Percentiles rank a stretch among this genome's conserved stretches.
These are phyloP conservation scores for Arachnomyces sp. DNA, from an alignment of 2,329 filamentous ascomycete genomes.

Conservation along the genomic window DNA sequence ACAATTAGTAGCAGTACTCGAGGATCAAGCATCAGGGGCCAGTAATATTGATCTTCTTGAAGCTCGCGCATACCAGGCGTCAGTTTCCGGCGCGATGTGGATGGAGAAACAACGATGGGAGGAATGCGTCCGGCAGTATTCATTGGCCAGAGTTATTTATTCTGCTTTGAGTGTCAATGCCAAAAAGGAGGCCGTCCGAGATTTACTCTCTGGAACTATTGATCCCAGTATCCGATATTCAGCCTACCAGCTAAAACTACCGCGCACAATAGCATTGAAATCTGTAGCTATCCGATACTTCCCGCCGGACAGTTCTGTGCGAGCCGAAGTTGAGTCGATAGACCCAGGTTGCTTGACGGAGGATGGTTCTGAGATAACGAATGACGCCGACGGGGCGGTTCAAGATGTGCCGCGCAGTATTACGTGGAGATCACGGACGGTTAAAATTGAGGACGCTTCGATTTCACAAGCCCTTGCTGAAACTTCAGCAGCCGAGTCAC, in stretches of 20 bases:
- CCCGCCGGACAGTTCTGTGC: conserved; percentile 53
- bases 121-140: conserved; percentile 65
- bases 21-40: conserved; percentile 57
- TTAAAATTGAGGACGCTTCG: conserved; percentile 84
- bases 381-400: conserved; percentile 33
- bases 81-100: conserved; percentile 66
- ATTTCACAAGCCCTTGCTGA: conserved; percentile 77
- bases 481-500: conserved; percentile 51
- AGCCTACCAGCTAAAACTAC: conserved; percentile 82
- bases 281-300: conserved; percentile 75
- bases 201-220: conserved; percentile 75
- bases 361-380: conserved; percentile 44
- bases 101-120: conserved; percentile 90
- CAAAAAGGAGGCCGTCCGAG: conserved; percentile 74
- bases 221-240: conserved; percentile 93
- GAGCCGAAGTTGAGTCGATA: conserved; percentile 61
- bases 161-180: conserved; percentile 57
- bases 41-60: conserved; percentile 68
- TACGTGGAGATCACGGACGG: conserved; percentile 76
- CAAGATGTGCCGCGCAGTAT: conserved; percentile 62
- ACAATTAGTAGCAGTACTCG: conserved; percentile 59
- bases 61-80: conserved; percentile 72
- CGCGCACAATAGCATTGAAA: conserved; percentile 73
- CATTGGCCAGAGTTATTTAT: conserved; percentile 75
- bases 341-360: conserved; percentile 62